These are phyloP conservation scores for Pyrrhoderma noxium DNA, from an alignment of 1,284 basidiomycete genomes.

Conservation along the genomic window DNA sequence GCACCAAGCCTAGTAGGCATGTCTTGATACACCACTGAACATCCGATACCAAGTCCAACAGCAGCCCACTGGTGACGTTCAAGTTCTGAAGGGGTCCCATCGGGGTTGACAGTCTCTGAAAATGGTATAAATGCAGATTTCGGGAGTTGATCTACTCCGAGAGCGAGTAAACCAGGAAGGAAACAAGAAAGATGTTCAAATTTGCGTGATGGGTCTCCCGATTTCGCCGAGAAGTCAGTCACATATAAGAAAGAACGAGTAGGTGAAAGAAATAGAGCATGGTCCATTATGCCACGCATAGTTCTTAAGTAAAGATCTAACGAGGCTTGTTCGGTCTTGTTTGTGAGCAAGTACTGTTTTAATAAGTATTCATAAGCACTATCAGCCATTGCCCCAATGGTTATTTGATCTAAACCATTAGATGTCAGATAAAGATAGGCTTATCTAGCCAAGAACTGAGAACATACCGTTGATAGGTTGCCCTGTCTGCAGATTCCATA, in stretches of 20 bases:
- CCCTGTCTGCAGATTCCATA: constrained; percentile 14
- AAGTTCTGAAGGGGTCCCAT: constrained; percentile 19
- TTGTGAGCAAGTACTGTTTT: constrained; percentile 66
- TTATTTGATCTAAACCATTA: constrained; percentile 11
- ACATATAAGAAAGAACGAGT: constrained; percentile 62
- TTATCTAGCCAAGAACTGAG: background rate
- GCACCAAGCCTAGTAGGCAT: constrained; percentile 54
- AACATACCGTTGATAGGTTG: constrained; percentile 14
- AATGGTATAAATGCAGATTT: constrained; percentile 26
- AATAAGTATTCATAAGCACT: constrained; percentile 58
- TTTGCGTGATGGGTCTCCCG: constrained; percentile 35
- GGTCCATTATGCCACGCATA: constrained; percentile 53
- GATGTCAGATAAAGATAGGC: background rate
- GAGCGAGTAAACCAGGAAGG: constrained; percentile 65
- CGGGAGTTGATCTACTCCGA: constrained; percentile 58
- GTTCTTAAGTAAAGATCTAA: constrained; percentile 59
- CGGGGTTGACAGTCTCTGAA: constrained; percentile 4
- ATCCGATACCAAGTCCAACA: constrained; percentile 58
- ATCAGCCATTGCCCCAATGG: constrained; percentile 17
- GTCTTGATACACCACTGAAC: constrained; percentile 59
- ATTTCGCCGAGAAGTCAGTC: constrained; percentile 37
- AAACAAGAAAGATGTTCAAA: constrained; percentile 78
- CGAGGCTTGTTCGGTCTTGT: constrained; percentile 46
- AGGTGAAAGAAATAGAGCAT: constrained; percentile 60
- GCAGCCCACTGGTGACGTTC: constrained; percentile 61